These are phyloP conservation scores for Deuterostichococcus epilithicus DNA, from an alignment of 139 green algal genomes.

Conservation along the genomic window DNA sequence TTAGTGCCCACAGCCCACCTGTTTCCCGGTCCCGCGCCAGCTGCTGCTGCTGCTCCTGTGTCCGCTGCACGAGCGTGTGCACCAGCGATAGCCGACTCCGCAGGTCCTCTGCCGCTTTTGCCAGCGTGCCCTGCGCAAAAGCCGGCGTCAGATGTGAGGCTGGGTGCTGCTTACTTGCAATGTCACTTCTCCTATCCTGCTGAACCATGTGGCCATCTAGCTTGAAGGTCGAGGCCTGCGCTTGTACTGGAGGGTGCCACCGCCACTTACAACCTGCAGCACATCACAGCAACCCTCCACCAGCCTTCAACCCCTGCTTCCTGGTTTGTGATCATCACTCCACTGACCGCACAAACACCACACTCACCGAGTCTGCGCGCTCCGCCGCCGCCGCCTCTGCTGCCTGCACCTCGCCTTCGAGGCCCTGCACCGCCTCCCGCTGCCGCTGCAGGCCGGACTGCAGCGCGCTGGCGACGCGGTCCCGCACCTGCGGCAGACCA, in stretches of 20 bases:
- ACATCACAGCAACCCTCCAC: too few relatives aligned
- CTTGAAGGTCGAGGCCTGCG: too few relatives aligned
- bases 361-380: background rate
- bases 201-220: too few relatives aligned
- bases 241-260: too few relatives aligned
- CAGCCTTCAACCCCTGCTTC: too few relatives aligned
- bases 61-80: background rate
- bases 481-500: background rate
- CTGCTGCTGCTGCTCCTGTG: constrained; percentile 24
- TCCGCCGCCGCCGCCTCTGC: constrained; percentile 12
- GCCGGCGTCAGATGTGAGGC: too few relatives aligned
- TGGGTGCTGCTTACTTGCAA: too few relatives aligned
- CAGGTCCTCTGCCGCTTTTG: constrained; percentile 3
- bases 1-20: constrained; percentile 22
- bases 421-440: background rate
- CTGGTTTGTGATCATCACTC: too few relatives aligned
- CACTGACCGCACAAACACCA: too few relatives aligned
- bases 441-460: background rate
- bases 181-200: too few relatives aligned
- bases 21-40: background rate
- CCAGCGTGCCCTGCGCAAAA: background rate
- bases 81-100: constrained; percentile 18
- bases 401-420: background rate
- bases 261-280: too few relatives aligned
- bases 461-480: background rate